Evolutionary conservation across 2,329 filamentous ascomycete genomes (phyloP).

Genomic region (Fulvia fulva): DNA sequence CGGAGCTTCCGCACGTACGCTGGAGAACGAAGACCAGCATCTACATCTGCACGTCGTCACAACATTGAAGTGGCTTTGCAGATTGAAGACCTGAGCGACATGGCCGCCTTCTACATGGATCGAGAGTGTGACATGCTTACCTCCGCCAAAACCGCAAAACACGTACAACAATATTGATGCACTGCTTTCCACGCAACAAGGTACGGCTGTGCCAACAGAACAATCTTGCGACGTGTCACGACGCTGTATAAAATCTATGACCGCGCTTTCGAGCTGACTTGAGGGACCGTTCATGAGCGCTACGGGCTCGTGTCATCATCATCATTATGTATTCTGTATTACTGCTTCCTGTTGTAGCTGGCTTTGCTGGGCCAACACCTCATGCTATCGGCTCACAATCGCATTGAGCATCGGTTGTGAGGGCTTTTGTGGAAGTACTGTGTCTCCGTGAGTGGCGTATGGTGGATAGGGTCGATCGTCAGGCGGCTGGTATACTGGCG

Average conservation of each 20-base stretch:
- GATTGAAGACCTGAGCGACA: neutral
- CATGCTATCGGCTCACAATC: neutral
- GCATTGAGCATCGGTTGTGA: constrained; percentile 9
- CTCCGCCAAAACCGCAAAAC: neutral
- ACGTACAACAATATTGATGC: too few relatives aligned
- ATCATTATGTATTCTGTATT: too few relatives aligned
- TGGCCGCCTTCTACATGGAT: neutral
- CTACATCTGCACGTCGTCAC: neutral
- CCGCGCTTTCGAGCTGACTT: too few relatives aligned
- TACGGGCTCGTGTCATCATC: too few relatives aligned
- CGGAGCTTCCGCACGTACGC: neutral
- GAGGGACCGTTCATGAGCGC: too few relatives aligned
- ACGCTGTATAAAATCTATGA: too few relatives aligned
- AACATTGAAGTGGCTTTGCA: neutral
- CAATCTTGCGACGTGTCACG: too few relatives aligned
- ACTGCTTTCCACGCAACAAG: too few relatives aligned
- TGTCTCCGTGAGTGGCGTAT: neutral
- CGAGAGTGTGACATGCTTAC: neutral
- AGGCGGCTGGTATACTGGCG: constrained; percentile 3
- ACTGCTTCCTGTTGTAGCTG: too few relatives aligned
- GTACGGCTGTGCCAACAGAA: too few relatives aligned
- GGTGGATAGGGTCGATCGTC: neutral
- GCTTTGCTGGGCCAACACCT: neutral
- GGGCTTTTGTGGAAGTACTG: constrained; percentile 4
- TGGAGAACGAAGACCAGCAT: neutral